phyloP scores from a whole-genome alignment of 73 alveolate genomes.

The Paramecium tetraurelia region DNA sequence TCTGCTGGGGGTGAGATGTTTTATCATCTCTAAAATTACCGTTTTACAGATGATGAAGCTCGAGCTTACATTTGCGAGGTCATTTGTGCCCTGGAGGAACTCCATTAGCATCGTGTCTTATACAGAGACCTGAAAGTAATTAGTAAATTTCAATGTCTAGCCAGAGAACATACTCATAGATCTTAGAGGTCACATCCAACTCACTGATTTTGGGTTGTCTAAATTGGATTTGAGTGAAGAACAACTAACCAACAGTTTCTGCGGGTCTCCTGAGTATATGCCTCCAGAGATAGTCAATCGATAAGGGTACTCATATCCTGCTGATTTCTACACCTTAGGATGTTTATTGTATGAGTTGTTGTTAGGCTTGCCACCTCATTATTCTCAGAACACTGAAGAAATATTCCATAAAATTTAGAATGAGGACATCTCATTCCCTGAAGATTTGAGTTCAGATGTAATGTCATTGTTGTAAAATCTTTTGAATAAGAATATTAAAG shows the following conservation, averaged over 20 bases:
- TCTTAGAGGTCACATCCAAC: slow-evolving; percentile 71
- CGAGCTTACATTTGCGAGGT: slow-evolving; percentile 60
- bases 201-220: slow-evolving; percentile 76
- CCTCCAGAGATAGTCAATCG: slow-evolving; percentile 73
- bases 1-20: slow-evolving; percentile 87
- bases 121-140: slow-evolving; percentile 69
- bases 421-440: slow-evolving; percentile 64
- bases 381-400: slow-evolving; percentile 64
- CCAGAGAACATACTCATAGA: slow-evolving; percentile 78
- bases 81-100: slow-evolving; percentile 66
- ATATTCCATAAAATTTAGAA: slow-evolving; percentile 63
- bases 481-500: slow-evolving; percentile 71
- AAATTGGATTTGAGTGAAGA: slow-evolving; percentile 56
- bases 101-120: slow-evolving; percentile 63
- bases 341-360: slow-evolving; percentile 71
- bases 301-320: slow-evolving; percentile 67
- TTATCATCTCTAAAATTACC: slow-evolving; percentile 60
- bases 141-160: neutral
- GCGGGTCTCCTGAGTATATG: slow-evolving; percentile 79
- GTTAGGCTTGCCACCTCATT: slow-evolving; percentile 76
- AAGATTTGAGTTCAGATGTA: slow-evolving; percentile 67
- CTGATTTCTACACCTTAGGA: slow-evolving; percentile 75
- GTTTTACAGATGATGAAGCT: slow-evolving; percentile 66
- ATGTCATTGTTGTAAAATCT: slow-evolving; percentile 73
- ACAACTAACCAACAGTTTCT: slow-evolving; percentile 63